A percentile compares a stretch with the other conserved stretches of the same genome.
Evolutionary conservation across 1,284 basidiomycete species (phyloP).

Genomic region (Malassezia cuniculi): DNA sequence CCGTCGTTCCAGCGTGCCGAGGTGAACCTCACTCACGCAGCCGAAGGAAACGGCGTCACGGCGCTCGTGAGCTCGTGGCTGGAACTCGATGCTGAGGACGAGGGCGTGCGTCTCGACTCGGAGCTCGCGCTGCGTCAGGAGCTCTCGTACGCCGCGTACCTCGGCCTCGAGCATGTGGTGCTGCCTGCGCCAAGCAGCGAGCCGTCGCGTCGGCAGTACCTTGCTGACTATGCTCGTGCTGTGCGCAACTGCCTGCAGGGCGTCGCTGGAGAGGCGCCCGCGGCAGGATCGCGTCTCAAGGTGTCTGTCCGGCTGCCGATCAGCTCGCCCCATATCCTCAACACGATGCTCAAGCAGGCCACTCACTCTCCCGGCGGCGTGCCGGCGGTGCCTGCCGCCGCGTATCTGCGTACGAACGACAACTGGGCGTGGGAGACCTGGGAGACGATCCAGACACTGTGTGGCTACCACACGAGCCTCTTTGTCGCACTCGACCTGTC

Average conservation of each 20-base stretch:
- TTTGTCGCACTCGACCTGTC: slow-evolving; percentile 70
- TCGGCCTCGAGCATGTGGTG: slow-evolving; percentile 70
- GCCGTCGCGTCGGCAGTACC: slow-evolving; percentile 52
- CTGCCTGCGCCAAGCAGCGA: slow-evolving; percentile 74
- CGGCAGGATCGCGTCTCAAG: slow-evolving; percentile 24
- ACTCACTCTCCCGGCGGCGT: slow-evolving; percentile 15
- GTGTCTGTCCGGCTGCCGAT: slow-evolving; percentile 36
- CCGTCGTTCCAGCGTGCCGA: slow-evolving; percentile 71
- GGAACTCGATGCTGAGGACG: slow-evolving; percentile 79
- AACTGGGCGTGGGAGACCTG: slow-evolving; percentile 76
- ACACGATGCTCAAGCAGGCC: slow-evolving; percentile 25
- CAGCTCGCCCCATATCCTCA: slow-evolving; percentile 26
- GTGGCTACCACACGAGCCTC: slow-evolving; percentile 70
- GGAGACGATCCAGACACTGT: slow-evolving; percentile 80
- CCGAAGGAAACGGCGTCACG: slow-evolving; percentile 68
- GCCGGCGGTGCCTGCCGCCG: slow-evolving; percentile 48
- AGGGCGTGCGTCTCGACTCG: slow-evolving; percentile 87
- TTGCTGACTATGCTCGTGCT: slow-evolving; percentile 82
- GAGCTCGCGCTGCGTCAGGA: slow-evolving; percentile 91
- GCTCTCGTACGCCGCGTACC: slow-evolving; percentile 78
- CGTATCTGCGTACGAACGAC: slow-evolving; percentile 59
- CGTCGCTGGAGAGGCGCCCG: slow-evolving; percentile 25
- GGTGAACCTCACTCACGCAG: slow-evolving; percentile 72
- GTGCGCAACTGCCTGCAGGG: slow-evolving; percentile 47
- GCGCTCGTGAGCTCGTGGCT: slow-evolving; percentile 82